phyloP scores from a whole-genome alignment of 768 basidiomycete genomes.

The Tephrocybe sp. region DNA sequence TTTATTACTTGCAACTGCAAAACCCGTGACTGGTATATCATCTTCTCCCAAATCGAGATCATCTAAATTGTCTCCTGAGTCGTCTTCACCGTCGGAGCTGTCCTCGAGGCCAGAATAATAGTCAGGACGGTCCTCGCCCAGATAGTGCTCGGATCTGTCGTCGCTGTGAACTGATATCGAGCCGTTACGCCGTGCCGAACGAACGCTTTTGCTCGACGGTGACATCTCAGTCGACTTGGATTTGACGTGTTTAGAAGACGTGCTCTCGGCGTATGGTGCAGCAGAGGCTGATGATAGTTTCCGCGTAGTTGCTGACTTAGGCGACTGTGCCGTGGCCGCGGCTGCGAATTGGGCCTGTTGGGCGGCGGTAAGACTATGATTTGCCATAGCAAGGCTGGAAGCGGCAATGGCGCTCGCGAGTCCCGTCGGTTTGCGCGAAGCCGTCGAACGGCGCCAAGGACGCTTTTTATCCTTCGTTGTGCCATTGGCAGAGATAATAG shows the following conservation, averaged over 20 bases:
- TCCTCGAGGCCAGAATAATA: slow-evolving; percentile 42
- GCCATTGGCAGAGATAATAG: slow-evolving; percentile 24
- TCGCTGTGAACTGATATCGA: slow-evolving; percentile 31
- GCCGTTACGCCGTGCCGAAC: slow-evolving; percentile 5
- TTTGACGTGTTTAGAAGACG: slow-evolving; percentile 25
- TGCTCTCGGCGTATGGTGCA: slow-evolving; percentile 26
- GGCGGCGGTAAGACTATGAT: slow-evolving; percentile 48
- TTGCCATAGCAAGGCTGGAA: slow-evolving; percentile 66
- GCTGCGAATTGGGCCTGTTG: slow-evolving; percentile 41
- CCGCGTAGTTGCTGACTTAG: slow-evolving; percentile 1
- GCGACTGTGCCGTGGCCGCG: slow-evolving; percentile 23
- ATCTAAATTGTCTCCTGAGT: slow-evolving; percentile 37
- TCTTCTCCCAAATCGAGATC: slow-evolving; percentile 57
- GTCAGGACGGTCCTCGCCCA: slow-evolving; percentile 30
- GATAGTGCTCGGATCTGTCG: slow-evolving; percentile 29
- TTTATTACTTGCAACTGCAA: slow-evolving; percentile 94
- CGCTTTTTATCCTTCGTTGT: slow-evolving; percentile 36
- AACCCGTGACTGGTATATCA: slow-evolving; percentile 92
- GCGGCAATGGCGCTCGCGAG: slow-evolving; percentile 71
- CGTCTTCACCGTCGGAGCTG: slow-evolving; percentile 30
- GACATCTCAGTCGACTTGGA: slow-evolving; percentile 30
- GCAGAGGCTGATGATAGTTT: slow-evolving; percentile 18
- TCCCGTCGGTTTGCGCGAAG: slow-evolving; percentile 50
- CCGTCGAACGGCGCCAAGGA: slow-evolving; percentile 41
- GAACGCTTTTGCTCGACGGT: slow-evolving; percentile 28